Conservation (phyloP, 2,329 filamentous ascomycete genomes). For the Colletotrichum sidae region DNA sequence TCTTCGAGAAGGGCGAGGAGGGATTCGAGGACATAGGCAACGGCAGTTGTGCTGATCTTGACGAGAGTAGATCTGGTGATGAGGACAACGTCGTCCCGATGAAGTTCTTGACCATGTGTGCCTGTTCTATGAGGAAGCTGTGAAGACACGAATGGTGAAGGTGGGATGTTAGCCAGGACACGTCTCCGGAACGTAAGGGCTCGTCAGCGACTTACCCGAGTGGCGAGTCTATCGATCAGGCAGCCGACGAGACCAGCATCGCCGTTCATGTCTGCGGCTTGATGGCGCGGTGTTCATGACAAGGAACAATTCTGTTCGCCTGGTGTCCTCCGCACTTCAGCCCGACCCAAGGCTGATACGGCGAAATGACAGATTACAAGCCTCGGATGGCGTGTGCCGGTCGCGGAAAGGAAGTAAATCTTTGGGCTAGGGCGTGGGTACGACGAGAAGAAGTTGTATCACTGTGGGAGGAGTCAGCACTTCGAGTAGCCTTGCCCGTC, state of each 20-base stretch:
- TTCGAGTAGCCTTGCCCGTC: too few relatives aligned
- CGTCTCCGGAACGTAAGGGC: neutral
- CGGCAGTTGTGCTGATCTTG: conserved; percentile 66
- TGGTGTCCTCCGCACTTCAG: conserved; percentile 5
- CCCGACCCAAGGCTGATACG: conserved; percentile 6
- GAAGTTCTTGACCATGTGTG: conserved; percentile 65
- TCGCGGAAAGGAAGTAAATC: too few relatives aligned
- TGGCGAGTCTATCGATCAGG: conserved; percentile 71
- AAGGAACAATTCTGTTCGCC: neutral
- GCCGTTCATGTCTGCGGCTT: conserved; percentile 60
- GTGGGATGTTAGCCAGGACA: neutral
- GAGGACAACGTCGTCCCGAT: conserved; percentile 70
- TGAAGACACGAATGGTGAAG: neutral
- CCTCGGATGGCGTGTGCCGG: too few relatives aligned
- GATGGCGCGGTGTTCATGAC: conserved; percentile 29
- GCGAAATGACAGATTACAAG: too few relatives aligned
- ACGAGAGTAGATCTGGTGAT: conserved; percentile 72
- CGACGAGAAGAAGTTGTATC: too few relatives aligned
- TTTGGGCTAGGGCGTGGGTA: too few relatives aligned
- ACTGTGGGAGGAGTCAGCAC: too few relatives aligned
- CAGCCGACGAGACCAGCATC: conserved; percentile 70
- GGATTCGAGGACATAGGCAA: conserved; percentile 66
- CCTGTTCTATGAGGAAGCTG: conserved; percentile 74
- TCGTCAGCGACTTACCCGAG: conserved; percentile 60
- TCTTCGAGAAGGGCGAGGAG: conserved; percentile 70